Conservation (phyloP, 345 rosid genomes). For the Eucalyptus tenuipes region DNA sequence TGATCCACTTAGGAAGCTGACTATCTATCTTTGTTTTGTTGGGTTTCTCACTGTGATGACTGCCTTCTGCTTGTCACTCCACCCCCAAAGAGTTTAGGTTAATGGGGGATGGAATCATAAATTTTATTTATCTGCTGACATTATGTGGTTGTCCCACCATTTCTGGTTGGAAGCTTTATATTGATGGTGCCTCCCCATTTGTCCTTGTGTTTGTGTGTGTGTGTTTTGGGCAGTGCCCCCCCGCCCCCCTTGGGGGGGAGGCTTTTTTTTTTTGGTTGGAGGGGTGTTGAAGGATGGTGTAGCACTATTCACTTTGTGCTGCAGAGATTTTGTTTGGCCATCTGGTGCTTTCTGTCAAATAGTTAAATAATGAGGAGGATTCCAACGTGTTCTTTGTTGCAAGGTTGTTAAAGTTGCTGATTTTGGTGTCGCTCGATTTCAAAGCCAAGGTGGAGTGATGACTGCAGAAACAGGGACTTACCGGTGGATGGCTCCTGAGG, state of each 20-base stretch:
- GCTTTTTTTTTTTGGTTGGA: not conserved
- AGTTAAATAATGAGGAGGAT: not conserved
- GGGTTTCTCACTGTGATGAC: not conserved
- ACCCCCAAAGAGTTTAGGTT: not conserved
- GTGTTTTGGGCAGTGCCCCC: not conserved
- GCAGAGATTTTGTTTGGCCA: not conserved
- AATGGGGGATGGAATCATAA: not conserved
- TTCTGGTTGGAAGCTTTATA: not conserved
- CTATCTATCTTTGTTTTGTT: not conserved
- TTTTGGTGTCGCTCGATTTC: conserved; percentile 77
- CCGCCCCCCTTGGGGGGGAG: too few relatives aligned
- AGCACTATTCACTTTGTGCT: not conserved
- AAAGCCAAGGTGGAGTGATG: conserved; percentile 55
- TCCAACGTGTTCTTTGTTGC: not conserved
- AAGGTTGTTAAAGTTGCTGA: conserved; percentile 78
- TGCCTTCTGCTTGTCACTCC: not conserved
- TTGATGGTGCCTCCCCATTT: not conserved
- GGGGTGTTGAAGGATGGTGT: not conserved
- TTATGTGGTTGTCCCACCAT: not conserved
- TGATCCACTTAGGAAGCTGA: not conserved
- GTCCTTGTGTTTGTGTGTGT: not conserved
- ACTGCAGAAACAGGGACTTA: conserved; percentile 83
- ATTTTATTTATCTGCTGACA: not conserved
- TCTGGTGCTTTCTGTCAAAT: not conserved
- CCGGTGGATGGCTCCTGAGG: conserved; percentile 94